A percentile compares a stretch with the other conserved stretches of the same genome.
phyloP scores from a whole-genome alignment of 257 asterid species.

The Asclepias syriaca region DNA sequence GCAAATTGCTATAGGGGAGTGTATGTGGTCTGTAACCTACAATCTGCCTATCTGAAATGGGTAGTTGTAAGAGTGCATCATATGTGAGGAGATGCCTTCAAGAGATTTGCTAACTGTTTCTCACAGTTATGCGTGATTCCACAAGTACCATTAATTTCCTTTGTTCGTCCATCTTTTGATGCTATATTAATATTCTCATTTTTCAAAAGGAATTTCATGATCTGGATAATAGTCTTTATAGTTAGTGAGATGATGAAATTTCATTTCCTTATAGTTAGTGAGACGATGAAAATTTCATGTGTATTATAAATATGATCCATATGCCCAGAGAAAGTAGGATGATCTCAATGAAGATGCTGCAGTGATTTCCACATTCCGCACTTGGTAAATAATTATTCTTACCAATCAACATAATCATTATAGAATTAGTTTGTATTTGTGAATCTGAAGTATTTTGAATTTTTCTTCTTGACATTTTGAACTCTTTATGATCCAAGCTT shows the following conservation, averaged over 20 bases:
- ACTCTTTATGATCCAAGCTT: background rate
- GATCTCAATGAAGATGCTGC: constrained; percentile 1
- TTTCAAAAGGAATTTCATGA: background rate
- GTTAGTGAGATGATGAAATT: background rate
- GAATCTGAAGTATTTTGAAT: background rate
- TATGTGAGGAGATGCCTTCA: background rate
- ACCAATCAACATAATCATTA: background rate
- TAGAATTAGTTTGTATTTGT: background rate
- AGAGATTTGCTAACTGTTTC: background rate
- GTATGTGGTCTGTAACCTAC: background rate
- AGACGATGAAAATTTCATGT: background rate
- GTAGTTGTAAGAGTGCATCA: background rate
- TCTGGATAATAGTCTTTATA: background rate
- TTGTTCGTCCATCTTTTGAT: background rate
- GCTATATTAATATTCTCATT: background rate
- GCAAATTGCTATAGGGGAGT: background rate
- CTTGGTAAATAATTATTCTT: background rate
- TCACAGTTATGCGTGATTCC: background rate
- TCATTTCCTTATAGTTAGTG: background rate
- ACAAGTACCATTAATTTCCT: background rate
- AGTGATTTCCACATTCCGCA: background rate
- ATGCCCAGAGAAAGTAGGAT: background rate
- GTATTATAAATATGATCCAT: background rate
- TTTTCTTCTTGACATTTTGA: background rate
- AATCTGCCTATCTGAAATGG: background rate